These are phyloP conservation scores for Blakeslea trispora DNA, from an alignment of 371 early-diverging fungal species.

Conservation along the genomic window DNA sequence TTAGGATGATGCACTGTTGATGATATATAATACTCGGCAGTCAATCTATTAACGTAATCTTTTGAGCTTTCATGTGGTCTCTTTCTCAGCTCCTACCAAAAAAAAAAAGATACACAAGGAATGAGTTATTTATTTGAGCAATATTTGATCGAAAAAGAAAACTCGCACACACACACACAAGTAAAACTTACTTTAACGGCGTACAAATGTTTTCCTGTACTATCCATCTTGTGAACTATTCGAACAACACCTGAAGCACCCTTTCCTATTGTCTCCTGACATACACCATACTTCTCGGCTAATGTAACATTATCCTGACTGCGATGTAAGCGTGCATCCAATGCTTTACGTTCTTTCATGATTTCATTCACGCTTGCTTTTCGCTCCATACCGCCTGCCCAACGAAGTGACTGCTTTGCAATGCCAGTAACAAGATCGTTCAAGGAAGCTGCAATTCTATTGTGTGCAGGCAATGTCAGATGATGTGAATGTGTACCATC, in stretches of 20 bases:
- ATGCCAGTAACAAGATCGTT: constrained; percentile 39
- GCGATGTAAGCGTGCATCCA: constrained; percentile 26
- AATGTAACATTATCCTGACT: constrained; percentile 24
- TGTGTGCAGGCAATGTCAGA: constrained; percentile 33
- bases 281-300: constrained; percentile 50
- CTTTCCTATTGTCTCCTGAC: constrained; percentile 54
- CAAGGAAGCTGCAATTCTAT: constrained; percentile 33
- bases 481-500: constrained; percentile 44
- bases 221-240: constrained; percentile 44
- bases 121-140: background rate
- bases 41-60: constrained; percentile 63
- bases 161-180: too few relatives aligned
- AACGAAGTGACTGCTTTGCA: constrained; percentile 22
- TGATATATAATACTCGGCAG: constrained; percentile 69
- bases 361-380: constrained; percentile 26
- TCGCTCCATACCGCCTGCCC: constrained; percentile 24
- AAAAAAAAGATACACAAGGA: background rate
- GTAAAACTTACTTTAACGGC: constrained; percentile 54
- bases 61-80: constrained; percentile 54
- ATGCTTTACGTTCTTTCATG: constrained; percentile 31
- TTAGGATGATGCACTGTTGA: constrained; percentile 62
- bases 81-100: constrained; percentile 65
- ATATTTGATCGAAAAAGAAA: constrained; percentile 1
- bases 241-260: constrained; percentile 56
- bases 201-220: constrained; percentile 41